Base-by-base conservation (phyloP, 2,329 filamentous ascomycete species). In the Neoscytalidium dimidiatum region DNA sequence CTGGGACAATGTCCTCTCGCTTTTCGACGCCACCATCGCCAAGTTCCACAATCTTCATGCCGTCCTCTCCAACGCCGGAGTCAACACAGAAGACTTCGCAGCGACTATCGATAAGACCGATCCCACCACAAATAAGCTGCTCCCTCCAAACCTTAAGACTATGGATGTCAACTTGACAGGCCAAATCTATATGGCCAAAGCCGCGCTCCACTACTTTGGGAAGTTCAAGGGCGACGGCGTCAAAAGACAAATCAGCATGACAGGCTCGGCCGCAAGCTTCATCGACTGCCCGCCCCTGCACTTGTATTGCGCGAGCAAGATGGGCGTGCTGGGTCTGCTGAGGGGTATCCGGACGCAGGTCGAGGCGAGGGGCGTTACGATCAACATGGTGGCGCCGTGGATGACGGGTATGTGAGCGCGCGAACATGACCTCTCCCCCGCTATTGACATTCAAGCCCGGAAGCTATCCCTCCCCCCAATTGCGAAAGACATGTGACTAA, bases 361-460 rank as follows among this genome's bases (percentile, higher is more conserved):
- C 11, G 57, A 68, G 11, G 51, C 31, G 21, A 66, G 71, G 46
- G 64, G 64, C 3, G 69, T 71, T 21, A 57, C 65, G 11, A 65
- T 72, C 31, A 72, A 72, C 46, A 68, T 72, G 11, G 67, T 72
- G 19, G 70, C 68, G 44, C 71, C 70, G 0, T 72, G 71, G 71
- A 72, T 72, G 71, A 72, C 71, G 7, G 69, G 71, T 72, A 66
- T 62, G 70, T 64, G 8, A 11, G n/a, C n/a, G n/a, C n/a, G n/a
- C n/a, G 38, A 11, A 11, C 38, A 35, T 35, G 9, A 14, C 23
- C 28, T 23, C 56, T 23, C 46, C 11, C 2, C 52, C 19, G 4
- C 8, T 14, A 4, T 19, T 38, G 5, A 21, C 29, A 7, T 26
- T 17, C 8, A 35, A 35, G 33, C 9, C n/a, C n/a, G n/a, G n/a